Conservation (phyloP, 176 grass and related monocot species). For the Aechmea fasciata region DNA sequence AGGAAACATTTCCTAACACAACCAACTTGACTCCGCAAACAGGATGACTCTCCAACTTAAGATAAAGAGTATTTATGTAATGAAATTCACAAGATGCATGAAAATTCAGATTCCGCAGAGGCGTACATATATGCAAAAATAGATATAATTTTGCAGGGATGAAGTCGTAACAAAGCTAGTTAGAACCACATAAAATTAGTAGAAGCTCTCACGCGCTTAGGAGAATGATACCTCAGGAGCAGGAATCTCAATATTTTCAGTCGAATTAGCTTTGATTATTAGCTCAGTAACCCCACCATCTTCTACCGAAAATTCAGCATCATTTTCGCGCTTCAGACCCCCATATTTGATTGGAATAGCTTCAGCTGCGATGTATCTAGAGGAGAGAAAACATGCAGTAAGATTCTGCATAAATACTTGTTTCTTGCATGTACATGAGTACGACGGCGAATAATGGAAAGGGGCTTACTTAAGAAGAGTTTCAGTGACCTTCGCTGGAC, state of each 20-base stretch:
- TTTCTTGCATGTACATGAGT: neutral
- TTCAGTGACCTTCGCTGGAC: conserved; percentile 66
- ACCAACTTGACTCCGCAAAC: no score
- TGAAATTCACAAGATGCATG: no score
- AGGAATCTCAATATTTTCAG: conserved; percentile 58
- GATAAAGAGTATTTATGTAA: no score
- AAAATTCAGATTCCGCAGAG: neutral
- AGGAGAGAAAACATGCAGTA: neutral
- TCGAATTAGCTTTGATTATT: conserved; percentile 43
- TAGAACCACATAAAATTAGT: no score
- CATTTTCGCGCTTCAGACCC: conserved; percentile 62
- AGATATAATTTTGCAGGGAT: no score
- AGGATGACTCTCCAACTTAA: no score
- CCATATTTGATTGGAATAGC: conserved; percentile 77
- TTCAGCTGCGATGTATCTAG: conserved; percentile 74
- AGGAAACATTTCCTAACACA: no score
- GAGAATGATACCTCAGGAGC: conserved; percentile 35
- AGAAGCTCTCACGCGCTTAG: neutral
- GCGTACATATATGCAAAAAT: no score
- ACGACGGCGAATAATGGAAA: neutral
- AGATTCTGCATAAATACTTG: neutral
- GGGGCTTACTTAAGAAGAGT: conserved; percentile 78
- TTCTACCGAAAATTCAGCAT: conserved; percentile 43
- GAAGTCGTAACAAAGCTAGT: no score
- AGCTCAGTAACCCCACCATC: conserved; percentile 44